phyloP scores from a whole-genome alignment of 2,329 filamentous ascomycete species.

The Pestalotiopsis sp. region DNA sequence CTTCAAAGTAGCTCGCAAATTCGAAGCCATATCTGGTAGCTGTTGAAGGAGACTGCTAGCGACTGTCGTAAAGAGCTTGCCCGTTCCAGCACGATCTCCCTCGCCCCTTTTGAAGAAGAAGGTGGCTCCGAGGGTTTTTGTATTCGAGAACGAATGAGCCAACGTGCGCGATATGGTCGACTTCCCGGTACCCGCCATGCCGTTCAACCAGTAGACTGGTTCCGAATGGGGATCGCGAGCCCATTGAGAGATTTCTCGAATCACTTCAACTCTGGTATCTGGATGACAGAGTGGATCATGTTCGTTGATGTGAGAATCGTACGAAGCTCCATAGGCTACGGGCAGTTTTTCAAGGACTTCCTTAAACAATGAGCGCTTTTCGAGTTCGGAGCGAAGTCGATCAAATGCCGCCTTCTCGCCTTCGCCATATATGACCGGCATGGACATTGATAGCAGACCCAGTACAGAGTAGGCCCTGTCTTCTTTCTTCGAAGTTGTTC shows the following conservation, averaged over 20 bases:
- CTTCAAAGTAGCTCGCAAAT: constrained; percentile 32
- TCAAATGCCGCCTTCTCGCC: constrained; percentile 11
- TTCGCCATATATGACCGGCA: constrained; percentile 24
- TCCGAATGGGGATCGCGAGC: background rate
- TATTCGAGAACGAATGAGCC: constrained; percentile 17
- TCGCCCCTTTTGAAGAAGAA: constrained; percentile 50
- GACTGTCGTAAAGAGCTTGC: constrained; percentile 42
- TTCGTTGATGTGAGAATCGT: constrained; percentile 29
- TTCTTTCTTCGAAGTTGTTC: constrained; percentile 24
- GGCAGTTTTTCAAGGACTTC: too few species aligned
- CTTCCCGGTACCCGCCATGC: constrained; percentile 42
- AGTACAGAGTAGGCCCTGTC: constrained; percentile 28
- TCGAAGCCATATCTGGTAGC: constrained; percentile 27
- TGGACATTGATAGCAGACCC: constrained; percentile 24
- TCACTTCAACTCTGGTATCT: too few species aligned
- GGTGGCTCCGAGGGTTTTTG: constrained; percentile 21
- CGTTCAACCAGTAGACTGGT: constrained; percentile 32
- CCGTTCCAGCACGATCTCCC: constrained; percentile 35
- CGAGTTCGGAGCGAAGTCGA: background rate
- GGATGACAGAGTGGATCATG: constrained; percentile 33
- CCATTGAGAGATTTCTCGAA: too few species aligned
- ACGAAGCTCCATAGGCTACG: background rate
- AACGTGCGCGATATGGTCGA: constrained; percentile 40
- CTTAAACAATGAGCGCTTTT: too few species aligned
- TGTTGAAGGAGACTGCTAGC: constrained; percentile 31